These are phyloP conservation scores for Xerocomellus chrysenteron DNA, from an alignment of 768 basidiomycete species.

Conservation along the genomic window DNA sequence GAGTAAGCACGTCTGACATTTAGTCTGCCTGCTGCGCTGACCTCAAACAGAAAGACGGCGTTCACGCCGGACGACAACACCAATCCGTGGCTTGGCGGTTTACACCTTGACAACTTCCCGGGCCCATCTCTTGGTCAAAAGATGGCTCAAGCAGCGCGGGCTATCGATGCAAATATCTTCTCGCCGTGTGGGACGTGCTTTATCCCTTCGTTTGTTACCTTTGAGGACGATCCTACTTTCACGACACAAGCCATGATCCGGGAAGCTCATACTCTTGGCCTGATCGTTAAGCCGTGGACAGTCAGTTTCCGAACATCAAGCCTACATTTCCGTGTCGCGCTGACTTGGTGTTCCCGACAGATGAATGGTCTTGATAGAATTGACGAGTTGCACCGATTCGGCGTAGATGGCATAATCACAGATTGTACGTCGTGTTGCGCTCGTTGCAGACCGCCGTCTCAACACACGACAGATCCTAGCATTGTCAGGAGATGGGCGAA, in stretches of 20 bases:
- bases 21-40: background rate
- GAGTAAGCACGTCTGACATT: constrained; percentile 41
- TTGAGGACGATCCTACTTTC: constrained; percentile 50
- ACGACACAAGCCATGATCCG: constrained; percentile 68
- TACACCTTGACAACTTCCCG: constrained; percentile 60
- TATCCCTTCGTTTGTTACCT: constrained; percentile 44
- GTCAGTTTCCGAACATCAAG: constrained; percentile 36
- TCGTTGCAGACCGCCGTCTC: background rate
- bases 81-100: constrained; percentile 70
- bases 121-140: constrained; percentile 57
- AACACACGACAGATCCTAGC: constrained; percentile 44
- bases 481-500: constrained; percentile 56
- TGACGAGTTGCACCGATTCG: constrained; percentile 58
- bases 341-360: constrained; percentile 33
- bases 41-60: constrained; percentile 37
- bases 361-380: constrained; percentile 60
- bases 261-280: constrained; percentile 59
- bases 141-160: constrained; percentile 67
- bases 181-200: constrained; percentile 53
- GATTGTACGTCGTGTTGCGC: constrained; percentile 45
- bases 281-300: constrained; percentile 74
- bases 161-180: constrained; percentile 62
- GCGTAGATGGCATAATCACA: constrained; percentile 76
- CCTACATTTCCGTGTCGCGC: background rate
- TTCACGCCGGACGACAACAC: constrained; percentile 41